Evolutionary conservation across 2,329 filamentous ascomycete species (phyloP).

Genomic region (Aspergillus quadrilineatus): DNA sequence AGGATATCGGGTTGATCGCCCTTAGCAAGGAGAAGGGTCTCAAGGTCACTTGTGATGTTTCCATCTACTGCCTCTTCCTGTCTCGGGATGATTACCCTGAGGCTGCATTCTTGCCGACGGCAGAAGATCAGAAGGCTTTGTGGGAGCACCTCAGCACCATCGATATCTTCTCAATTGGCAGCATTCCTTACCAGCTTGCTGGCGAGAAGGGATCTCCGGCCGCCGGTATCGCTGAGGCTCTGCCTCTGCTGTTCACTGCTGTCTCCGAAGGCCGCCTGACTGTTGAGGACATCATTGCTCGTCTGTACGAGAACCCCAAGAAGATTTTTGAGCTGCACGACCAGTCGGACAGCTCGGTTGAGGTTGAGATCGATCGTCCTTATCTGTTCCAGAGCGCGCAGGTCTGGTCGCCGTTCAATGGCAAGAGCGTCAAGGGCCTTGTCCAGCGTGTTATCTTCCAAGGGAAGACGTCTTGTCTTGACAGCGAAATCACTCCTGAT

Average conservation of each 20-base stretch:
- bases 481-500: constrained; percentile 62
- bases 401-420: constrained; percentile 70
- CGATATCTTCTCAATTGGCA: constrained; percentile 77
- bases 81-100: constrained; percentile 69
- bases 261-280: constrained; percentile 72
- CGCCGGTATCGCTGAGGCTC: constrained; percentile 68
- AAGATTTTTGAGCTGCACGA: constrained; percentile 81
- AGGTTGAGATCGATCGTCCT: constrained; percentile 72
- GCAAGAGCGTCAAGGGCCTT: constrained; percentile 65
- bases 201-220: constrained; percentile 58
- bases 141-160: constrained; percentile 73
- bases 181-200: constrained; percentile 73
- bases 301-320: constrained; percentile 75
- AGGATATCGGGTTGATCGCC: constrained; percentile 74
- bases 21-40: constrained; percentile 79
- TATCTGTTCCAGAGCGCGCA: constrained; percentile 57
- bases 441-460: constrained; percentile 76
- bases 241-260: constrained; percentile 73
- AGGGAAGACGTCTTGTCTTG: constrained; percentile 71
- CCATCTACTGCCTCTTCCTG: constrained; percentile 75
- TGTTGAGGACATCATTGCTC: constrained; percentile 68
- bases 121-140: constrained; percentile 68
- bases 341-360: constrained; percentile 69
- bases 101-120: constrained; percentile 63
- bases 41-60: constrained; percentile 78